Evolutionary conservation across 345 rosid species (phyloP), one percentile per base, ranked within the genome.

Genomic region (Clarkia xantiana): DNA sequence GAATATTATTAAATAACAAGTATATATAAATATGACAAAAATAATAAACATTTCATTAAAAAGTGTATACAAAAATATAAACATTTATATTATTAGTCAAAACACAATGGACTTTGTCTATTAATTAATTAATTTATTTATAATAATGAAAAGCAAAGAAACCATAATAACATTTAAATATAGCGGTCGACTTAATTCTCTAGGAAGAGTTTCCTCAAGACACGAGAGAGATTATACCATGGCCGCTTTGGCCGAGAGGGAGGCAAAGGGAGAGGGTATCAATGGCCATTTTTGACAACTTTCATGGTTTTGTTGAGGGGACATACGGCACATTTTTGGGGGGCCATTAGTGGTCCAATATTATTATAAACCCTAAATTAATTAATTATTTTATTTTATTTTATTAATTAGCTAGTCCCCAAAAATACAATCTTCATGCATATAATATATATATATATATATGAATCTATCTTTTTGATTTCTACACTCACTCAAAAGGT

Each of bases 271-370:
- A 49, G 57, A 50, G 66, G 63, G 71, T 70, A 69, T 48, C 29
- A 58, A 63, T 53, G 49, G 51, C 59, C 44, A 36, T 57, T 50
- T 58, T 76, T 73, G 77, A 51, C 49, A 67, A 71, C 46, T 76
- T 75, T 69, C 62, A 79, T 74, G 66, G 71, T 65, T 79, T 76
- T 79, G 82, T 71, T 76, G 72, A 69, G 82, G 82, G 77, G 82
- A 76, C 82, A 73, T 40, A 51, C 49, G 71, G 77, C 86, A 62
- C 73, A 69, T 68, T 59, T 79, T 73, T 64, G 69, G 36, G 36
- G 36, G 86, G 79, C 39, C 60, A 56, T 38, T 55, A 63, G 54
- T 62, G 68, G 71, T 71, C 61, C 67, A 15, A 62, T 52, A 23
- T 51, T 58, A 51, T 12, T 25, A 25, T 13, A 23, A 5, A 29